Conservation (phyloP, 495 filamentous ascomycete genomes). For the Penicillium verhagenii region DNA sequence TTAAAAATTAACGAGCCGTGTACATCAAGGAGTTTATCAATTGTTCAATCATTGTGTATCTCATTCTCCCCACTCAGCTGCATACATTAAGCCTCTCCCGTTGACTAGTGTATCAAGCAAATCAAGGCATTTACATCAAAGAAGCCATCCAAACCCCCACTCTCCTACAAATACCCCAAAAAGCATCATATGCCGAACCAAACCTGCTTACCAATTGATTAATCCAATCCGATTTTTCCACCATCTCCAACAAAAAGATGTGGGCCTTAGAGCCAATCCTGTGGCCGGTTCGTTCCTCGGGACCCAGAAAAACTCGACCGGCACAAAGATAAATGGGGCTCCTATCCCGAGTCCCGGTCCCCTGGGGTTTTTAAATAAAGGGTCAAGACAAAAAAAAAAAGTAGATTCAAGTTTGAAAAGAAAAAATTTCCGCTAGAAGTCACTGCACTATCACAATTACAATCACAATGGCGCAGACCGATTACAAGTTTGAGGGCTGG, state of each 20-base stretch:
- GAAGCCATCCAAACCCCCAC: too few relatives aligned
- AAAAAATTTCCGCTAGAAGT: too few relatives aligned
- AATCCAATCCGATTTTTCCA: not conserved
- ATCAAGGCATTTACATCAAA: too few relatives aligned
- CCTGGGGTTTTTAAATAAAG: not conserved
- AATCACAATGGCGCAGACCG: conserved; percentile 32
- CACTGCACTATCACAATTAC: too few relatives aligned
- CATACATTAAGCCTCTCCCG: too few relatives aligned
- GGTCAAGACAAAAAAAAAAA: not conserved
- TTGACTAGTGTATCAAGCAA: too few relatives aligned
- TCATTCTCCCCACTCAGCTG: too few relatives aligned
- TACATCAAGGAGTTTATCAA: too few relatives aligned
- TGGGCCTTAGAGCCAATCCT: not conserved
- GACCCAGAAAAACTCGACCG: not conserved
- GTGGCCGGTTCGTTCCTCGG: not conserved
- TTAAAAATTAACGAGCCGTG: too few relatives aligned
- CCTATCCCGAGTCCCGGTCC: too few relatives aligned
- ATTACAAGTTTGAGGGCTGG: conserved; percentile 81
- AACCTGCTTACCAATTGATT: not conserved
- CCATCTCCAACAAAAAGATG: not conserved
- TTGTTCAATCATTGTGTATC: too few relatives aligned
- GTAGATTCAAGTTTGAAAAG: too few relatives aligned
- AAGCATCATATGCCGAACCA: not conserved
- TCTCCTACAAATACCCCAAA: not conserved
- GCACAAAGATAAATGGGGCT: not conserved